phyloP scores from a whole-genome alignment of 306 rosid genomes.

The Abrus pulchellus region DNA sequence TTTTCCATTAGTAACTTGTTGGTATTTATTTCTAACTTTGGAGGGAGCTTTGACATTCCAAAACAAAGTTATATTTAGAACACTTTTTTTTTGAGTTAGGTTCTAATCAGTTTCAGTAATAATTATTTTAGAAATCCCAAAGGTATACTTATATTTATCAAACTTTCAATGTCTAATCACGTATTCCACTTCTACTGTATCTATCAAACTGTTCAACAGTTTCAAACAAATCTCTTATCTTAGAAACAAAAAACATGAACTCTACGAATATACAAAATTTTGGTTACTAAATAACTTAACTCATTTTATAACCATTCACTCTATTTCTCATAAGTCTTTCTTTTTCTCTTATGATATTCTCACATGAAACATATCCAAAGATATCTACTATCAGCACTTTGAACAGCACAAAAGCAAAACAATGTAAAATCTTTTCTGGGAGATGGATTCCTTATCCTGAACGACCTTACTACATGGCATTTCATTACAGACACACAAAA shows the following conservation, averaged over 20 bases:
- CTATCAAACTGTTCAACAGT: constrained; percentile 9
- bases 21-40: not conserved
- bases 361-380: no score
- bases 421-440: constrained; percentile 64
- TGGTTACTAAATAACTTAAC: not conserved
- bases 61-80: constrained; percentile 2
- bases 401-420: no score
- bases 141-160: not conserved
- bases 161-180: not conserved
- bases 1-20: not conserved
- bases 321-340: no score
- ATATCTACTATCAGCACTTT: no score
- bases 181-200: not conserved
- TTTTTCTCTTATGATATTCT: no score
- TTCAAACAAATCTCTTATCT: constrained; percentile 25
- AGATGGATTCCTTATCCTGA: constrained; percentile 69
- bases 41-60: constrained; percentile 12
- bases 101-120: not conserved
- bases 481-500: constrained; percentile 74
- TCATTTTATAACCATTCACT: not conserved
- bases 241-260: constrained; percentile 6
- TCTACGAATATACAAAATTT: constrained; percentile 7
- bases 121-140: not conserved
- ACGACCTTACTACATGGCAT: constrained; percentile 73
- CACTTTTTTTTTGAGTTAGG: constrained; percentile 6